These are phyloP conservation scores for Backusella tuberculispora DNA, from an alignment of 192 early-diverging fungal species.

Conservation along the genomic window DNA sequence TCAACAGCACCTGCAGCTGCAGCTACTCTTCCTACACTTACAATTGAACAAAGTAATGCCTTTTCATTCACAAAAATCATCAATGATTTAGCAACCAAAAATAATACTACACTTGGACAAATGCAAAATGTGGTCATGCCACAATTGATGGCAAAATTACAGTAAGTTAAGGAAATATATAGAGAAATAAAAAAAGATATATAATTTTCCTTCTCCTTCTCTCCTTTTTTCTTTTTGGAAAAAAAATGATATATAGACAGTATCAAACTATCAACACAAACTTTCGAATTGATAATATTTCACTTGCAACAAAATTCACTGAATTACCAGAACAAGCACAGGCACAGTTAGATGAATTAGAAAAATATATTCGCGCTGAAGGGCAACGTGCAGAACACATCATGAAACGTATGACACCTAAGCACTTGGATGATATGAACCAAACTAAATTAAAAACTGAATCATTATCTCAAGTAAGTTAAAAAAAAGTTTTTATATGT, in stretches of 20 bases:
- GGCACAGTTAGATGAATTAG: conserved; percentile 34
- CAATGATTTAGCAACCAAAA: conserved; percentile 14
- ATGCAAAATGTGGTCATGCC: neutral
- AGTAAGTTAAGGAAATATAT: conserved; percentile 2
- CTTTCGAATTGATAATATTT: conserved; percentile 37
- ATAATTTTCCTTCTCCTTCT: neutral
- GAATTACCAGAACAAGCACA: conserved; percentile 38
- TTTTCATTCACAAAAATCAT: conserved; percentile 23
- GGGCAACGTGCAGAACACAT: conserved; percentile 36
- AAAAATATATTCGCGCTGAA: conserved; percentile 35
- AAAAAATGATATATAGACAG: conserved; percentile 15
- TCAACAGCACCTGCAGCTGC: neutral
- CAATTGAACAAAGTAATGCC: neutral
- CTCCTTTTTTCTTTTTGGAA: neutral
- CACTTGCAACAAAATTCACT: conserved; percentile 25
- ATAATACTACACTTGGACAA: neutral
- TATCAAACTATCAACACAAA: conserved; percentile 25
- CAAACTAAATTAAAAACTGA: conserved; percentile 13
- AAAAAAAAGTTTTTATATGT: neutral
- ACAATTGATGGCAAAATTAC: conserved; percentile 7
- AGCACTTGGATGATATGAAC: conserved; percentile 26
- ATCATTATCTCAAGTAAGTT: conserved; percentile 29
- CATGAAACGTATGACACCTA: conserved; percentile 24
- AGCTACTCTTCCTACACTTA: conserved; percentile 13
- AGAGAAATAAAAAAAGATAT: neutral